A percentile compares a stretch with the other conserved stretches of the same genome.
Conservation (phyloP, 192 early-diverging fungal genomes). For the Coemansia pectinata region DNA sequence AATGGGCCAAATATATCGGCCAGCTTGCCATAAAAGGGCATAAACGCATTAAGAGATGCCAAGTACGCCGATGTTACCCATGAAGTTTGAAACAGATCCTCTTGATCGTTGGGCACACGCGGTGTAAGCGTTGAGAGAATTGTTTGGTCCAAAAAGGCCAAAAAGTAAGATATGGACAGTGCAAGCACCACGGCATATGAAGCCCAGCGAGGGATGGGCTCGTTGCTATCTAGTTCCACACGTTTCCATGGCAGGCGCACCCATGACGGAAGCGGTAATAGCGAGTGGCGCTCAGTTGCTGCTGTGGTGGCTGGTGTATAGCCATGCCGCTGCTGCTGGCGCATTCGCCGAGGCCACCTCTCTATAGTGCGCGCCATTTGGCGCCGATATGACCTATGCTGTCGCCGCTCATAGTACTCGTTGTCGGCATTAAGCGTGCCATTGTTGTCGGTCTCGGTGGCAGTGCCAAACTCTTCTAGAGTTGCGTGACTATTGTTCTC, state of each 20-base stretch:
- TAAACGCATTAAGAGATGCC: slow-evolving; percentile 59
- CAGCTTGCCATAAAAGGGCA: slow-evolving; percentile 69
- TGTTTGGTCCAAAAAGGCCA: slow-evolving; percentile 69
- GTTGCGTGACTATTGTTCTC: background rate
- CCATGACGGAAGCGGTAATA: slow-evolving; percentile 25
- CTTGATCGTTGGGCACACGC: slow-evolving; percentile 61
- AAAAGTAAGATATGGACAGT: slow-evolving; percentile 57
- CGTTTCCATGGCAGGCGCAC: slow-evolving; percentile 45
- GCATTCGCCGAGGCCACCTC: slow-evolving; percentile 5
- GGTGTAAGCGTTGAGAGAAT: slow-evolving; percentile 69
- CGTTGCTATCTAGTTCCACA: slow-evolving; percentile 33
- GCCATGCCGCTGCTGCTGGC: background rate
- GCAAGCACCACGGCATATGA: slow-evolving; percentile 41
- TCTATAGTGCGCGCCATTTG: slow-evolving; percentile 7
- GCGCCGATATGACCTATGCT: slow-evolving; percentile 1
- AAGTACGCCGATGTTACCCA: slow-evolving; percentile 67
- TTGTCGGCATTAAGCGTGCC: slow-evolving; percentile 2
- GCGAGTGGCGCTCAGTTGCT: background rate
- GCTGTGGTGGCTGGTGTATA: background rate
- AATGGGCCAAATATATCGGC: slow-evolving; percentile 71
- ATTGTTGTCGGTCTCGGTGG: slow-evolving; percentile 5
- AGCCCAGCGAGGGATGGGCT: slow-evolving; percentile 34
- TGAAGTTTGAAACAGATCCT: slow-evolving; percentile 58
- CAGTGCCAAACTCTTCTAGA: background rate
- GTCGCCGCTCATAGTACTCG: slow-evolving; percentile 11